phyloP scores from a whole-genome alignment of 108 stramenopile species.

The Seminavis robusta region DNA sequence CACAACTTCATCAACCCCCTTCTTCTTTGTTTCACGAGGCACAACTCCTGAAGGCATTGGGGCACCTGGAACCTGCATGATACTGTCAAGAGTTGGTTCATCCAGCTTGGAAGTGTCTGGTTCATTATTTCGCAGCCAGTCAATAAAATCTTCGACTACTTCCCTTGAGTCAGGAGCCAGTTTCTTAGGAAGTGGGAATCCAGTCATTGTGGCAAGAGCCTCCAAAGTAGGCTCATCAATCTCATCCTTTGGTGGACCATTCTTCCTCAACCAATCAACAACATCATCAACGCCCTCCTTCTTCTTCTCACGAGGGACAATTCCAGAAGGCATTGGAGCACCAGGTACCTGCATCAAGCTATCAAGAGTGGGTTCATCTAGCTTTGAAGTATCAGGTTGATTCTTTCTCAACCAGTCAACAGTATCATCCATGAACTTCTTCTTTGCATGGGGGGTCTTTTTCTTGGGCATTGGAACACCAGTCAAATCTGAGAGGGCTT shows the following conservation, averaged over 20 bases:
- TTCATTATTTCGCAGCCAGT: slow-evolving; percentile 7
- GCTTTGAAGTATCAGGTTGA: no score
- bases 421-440: no score
- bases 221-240: slow-evolving; percentile 5
- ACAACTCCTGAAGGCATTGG: background rate
- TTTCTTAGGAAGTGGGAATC: slow-evolving; percentile 2
- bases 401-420: no score
- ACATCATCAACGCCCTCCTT: slow-evolving; percentile 11
- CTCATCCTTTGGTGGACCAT: slow-evolving; percentile 3
- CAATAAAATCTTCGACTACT: slow-evolving; percentile 1
- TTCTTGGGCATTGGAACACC: no score
- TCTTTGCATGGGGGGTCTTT: no score
- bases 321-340: background rate
- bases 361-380: no score
- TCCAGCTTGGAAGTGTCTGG: background rate
- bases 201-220: slow-evolving; percentile 5
- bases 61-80: background rate
- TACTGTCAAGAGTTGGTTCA: background rate
- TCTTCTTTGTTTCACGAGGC: background rate
- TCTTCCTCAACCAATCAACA: slow-evolving; percentile 28
- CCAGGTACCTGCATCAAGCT: slow-evolving; percentile 14
- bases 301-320: slow-evolving; percentile 1
- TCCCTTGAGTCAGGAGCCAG: background rate
- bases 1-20: slow-evolving; percentile 10
- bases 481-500: slow-evolving; percentile 2